Evolutionary conservation across 306 rosid genomes (phyloP).

Genomic region (Acacia confusa): DNA sequence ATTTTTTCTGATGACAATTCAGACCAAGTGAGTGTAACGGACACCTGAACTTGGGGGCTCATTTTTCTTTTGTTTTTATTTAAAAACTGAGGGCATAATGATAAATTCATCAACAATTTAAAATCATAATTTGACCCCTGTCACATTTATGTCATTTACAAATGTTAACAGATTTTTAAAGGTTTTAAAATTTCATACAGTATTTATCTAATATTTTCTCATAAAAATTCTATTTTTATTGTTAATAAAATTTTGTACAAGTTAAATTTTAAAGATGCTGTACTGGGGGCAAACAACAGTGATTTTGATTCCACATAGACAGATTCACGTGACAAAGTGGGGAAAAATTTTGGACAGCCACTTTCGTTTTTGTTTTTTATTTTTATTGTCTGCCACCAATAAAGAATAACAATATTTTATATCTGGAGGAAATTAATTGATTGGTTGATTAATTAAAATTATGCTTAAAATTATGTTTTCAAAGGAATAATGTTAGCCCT

Average conservation of each 20-base stretch:
- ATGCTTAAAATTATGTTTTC: not conserved
- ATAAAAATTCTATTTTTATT: not conserved
- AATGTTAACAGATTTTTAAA: too few relatives aligned
- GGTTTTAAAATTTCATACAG: too few relatives aligned
- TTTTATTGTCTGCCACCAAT: not conserved
- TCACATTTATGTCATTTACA: too few relatives aligned
- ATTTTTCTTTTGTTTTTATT: too few relatives aligned
- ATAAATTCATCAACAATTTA: too few relatives aligned
- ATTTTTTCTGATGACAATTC: too few relatives aligned
- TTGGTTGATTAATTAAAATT: not conserved
- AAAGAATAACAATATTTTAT: not conserved
- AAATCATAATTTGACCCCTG: too few relatives aligned
- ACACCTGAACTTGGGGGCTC: too few relatives aligned
- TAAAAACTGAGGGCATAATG: too few relatives aligned
- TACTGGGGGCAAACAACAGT: not conserved
- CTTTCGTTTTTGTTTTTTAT: not conserved
- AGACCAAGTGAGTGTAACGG: too few relatives aligned
- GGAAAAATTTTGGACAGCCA: not conserved
- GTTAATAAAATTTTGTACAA: not conserved
- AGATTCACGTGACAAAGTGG: not conserved
- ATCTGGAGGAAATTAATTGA: not conserved
- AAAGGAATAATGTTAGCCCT: not conserved
- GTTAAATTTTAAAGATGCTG: not conserved
- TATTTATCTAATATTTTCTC: too few relatives aligned
- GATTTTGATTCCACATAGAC: not conserved